Conservation (phyloP, 345 rosid species). For the Zanthoxylum bungeanum region DNA sequence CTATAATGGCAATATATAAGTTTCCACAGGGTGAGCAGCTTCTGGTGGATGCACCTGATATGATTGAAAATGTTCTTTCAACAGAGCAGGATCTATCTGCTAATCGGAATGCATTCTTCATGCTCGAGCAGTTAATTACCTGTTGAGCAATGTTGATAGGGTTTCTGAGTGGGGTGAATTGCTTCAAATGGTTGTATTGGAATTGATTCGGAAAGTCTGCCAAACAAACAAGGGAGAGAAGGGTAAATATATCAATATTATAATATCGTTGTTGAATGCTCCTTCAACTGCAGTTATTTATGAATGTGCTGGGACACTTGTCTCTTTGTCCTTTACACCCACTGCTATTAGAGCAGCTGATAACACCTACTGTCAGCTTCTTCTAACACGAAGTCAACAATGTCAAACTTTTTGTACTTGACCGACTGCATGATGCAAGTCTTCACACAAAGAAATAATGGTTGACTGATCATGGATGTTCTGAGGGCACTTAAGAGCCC, state of each 20-base stretch:
- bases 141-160: constrained; percentile 60
- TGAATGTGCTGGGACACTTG: constrained; percentile 78
- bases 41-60: constrained; percentile 68
- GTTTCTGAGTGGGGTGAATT: constrained; percentile 70
- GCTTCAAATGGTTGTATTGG: constrained; percentile 74
- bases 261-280: constrained; percentile 65
- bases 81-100: constrained; percentile 69
- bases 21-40: constrained; percentile 74
- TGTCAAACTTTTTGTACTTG: constrained; percentile 80
- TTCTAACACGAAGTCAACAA: constrained; percentile 78
- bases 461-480: constrained; percentile 85
- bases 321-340: constrained; percentile 82
- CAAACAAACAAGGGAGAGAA: constrained; percentile 62
- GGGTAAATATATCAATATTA: constrained; percentile 66
- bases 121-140: constrained; percentile 69
- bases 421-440: constrained; percentile 71
- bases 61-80: constrained; percentile 63
- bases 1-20: constrained; percentile 67
- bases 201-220: constrained; percentile 69
- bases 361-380: constrained; percentile 77
- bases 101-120: constrained; percentile 70
- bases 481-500: constrained; percentile 87
- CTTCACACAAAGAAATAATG: constrained; percentile 71
- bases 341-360: constrained; percentile 83
- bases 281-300: constrained; percentile 66